A percentile compares a stretch with the other conserved stretches of the same genome.
These are phyloP conservation scores for Annulohypoxylon bovei DNA, from an alignment of 495 filamentous ascomycete species.

Conservation along the genomic window DNA sequence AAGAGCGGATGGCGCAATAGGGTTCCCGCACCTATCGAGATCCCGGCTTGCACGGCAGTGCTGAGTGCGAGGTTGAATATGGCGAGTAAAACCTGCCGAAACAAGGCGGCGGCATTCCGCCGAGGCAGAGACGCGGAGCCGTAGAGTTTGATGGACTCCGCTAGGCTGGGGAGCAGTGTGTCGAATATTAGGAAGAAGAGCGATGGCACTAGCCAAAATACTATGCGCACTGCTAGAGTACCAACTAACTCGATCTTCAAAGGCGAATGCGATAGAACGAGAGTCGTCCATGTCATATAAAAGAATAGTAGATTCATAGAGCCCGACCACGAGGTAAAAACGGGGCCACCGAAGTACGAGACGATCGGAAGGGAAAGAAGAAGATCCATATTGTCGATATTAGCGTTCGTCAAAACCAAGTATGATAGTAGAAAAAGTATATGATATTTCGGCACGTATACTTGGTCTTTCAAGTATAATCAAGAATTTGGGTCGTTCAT, in stretches of 20 bases:
- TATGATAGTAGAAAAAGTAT: neutral
- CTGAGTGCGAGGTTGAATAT: constrained; percentile 73
- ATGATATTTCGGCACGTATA: neutral
- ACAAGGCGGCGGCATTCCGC: constrained; percentile 54
- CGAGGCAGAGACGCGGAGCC: constrained; percentile 71
- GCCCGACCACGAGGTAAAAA: constrained; percentile 72
- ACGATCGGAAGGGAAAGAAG: constrained; percentile 77
- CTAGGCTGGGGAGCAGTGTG: constrained; percentile 70
- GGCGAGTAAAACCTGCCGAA: constrained; percentile 61
- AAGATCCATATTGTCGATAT: constrained; percentile 61
- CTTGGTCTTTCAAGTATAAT: neutral
- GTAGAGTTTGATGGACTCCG: constrained; percentile 73
- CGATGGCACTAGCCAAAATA: constrained; percentile 80
- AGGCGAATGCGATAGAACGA: constrained; percentile 79
- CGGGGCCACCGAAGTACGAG: constrained; percentile 67
- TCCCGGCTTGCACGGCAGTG: constrained; percentile 62
- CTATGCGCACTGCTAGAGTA: constrained; percentile 70
- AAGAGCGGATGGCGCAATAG: constrained; percentile 51
- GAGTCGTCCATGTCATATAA: constrained; percentile 87
- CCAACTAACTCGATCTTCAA: constrained; percentile 80
- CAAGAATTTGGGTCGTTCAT: neutral
- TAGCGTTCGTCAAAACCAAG: neutral
- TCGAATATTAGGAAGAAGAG: constrained; percentile 80
- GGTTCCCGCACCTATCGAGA: constrained; percentile 51
- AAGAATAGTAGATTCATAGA: constrained; percentile 89